A percentile compares a stretch with the other conserved stretches of the same genome.
phyloP scores from a whole-genome alignment of 2,329 filamentous ascomycete genomes.

The Dothistroma pini region DNA sequence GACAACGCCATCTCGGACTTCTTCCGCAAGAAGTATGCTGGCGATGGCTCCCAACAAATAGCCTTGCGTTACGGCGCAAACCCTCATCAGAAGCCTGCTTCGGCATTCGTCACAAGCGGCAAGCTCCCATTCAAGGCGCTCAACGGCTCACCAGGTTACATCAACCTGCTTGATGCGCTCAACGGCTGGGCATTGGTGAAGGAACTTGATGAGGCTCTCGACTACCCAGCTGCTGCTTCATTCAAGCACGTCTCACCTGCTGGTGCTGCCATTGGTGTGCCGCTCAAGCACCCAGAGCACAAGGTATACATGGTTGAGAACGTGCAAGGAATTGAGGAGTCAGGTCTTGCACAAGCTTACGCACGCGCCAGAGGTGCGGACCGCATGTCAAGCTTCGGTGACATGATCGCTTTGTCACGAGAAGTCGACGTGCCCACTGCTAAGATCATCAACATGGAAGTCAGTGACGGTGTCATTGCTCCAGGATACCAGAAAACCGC shows the following conservation, averaged over 20 bases:
- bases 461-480: conserved; percentile 94
- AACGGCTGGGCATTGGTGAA: conserved; percentile 98
- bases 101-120: conserved; percentile 70
- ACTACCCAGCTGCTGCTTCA: conserved; percentile 85
- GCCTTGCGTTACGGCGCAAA: conserved; percentile 93
- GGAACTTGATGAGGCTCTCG: conserved; percentile 86
- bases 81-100: conserved; percentile 95
- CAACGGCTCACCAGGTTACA: conserved; percentile 85
- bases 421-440: conserved; percentile 88
- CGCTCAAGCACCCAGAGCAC: conserved; percentile 79
- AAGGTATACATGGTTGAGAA: conserved; percentile 99
- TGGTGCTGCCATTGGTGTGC: conserved; percentile 88
- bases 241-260: conserved; percentile 99
- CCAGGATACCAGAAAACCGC: conserved; percentile 81
- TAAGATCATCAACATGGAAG: conserved; percentile 96
- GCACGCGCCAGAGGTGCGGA: conserved; percentile 93
- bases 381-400: conserved; percentile 98
- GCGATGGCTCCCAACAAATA: conserved; percentile 76
- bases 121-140: conserved; percentile 93
- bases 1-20: conserved; percentile 92
- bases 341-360: conserved; percentile 86
- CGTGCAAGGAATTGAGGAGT: conserved; percentile 82
- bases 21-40: conserved; percentile 96
- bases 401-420: conserved; percentile 90
- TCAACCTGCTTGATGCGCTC: conserved; percentile 93